Conservation (phyloP, 2,329 filamentous ascomycete genomes). For the Tolypocladium paradoxum region DNA sequence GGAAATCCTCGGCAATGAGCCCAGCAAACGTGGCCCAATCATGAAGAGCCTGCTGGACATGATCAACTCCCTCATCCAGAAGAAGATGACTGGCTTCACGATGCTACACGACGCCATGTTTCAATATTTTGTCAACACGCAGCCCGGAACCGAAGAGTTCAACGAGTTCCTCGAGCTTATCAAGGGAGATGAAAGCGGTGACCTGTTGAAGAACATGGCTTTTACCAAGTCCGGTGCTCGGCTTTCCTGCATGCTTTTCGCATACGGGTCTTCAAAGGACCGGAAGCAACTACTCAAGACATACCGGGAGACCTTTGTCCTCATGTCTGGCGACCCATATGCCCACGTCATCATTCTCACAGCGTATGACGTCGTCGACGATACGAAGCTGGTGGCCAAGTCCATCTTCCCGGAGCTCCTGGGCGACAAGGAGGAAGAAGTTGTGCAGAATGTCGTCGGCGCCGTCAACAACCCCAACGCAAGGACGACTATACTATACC, state of each 20-base stretch:
- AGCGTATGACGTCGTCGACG: slow-evolving; percentile 85
- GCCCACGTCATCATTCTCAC: slow-evolving; percentile 75
- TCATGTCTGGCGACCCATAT: slow-evolving; percentile 70
- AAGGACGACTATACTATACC: slow-evolving; percentile 63
- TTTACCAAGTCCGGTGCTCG: slow-evolving; percentile 86
- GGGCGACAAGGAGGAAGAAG: slow-evolving; percentile 54
- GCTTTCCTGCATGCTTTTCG: slow-evolving; percentile 70
- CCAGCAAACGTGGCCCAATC: slow-evolving; percentile 78
- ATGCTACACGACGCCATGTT: slow-evolving; percentile 98
- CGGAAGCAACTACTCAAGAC: slow-evolving; percentile 78
- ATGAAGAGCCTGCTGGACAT: slow-evolving; percentile 77
- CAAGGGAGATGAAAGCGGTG: slow-evolving; percentile 83
- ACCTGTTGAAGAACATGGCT: slow-evolving; percentile 87
- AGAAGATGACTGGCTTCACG: slow-evolving; percentile 93
- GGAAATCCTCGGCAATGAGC: slow-evolving; percentile 61
- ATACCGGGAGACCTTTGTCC: slow-evolving; percentile 80
- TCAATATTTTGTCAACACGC: slow-evolving; percentile 81
- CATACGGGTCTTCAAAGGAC: slow-evolving; percentile 83
- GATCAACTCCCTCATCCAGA: slow-evolving; percentile 88
- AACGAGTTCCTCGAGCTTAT: slow-evolving; percentile 82
- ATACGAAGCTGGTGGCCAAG: slow-evolving; percentile 81
- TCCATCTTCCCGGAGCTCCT: slow-evolving; percentile 79
- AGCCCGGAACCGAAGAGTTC: slow-evolving; percentile 68
- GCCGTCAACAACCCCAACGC: slow-evolving; percentile 56
- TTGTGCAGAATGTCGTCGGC: slow-evolving; percentile 53